These are phyloP conservation scores for Paraconiothyrium sp. DNA, from an alignment of 2,329 filamentous ascomycete genomes.

Conservation along the genomic window DNA sequence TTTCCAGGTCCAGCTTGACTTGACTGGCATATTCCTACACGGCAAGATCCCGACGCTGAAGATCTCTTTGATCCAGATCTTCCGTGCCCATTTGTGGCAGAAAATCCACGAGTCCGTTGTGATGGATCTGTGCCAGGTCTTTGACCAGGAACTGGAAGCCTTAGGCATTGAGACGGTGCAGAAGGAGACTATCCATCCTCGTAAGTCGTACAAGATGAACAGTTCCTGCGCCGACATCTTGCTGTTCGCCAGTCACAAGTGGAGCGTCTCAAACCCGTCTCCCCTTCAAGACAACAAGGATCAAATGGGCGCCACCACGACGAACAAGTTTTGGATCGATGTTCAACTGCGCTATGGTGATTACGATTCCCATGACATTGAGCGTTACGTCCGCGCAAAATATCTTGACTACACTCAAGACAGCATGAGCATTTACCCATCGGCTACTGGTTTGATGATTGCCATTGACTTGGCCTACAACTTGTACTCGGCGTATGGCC, in stretches of 20 bases:
- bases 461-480: conserved; percentile 98
- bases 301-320: conserved; percentile 89
- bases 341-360: conserved; percentile 96
- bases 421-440: conserved; percentile 98
- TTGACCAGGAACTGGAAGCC: conserved; percentile 95
- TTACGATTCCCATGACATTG: conserved; percentile 99
- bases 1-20: conserved; percentile 98
- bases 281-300: conserved; percentile 97
- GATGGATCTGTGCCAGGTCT: conserved; percentile 98
- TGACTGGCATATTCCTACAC: conserved; percentile 98
- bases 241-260: conserved; percentile 96
- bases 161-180: conserved; percentile 97
- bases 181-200: conserved; percentile 97
- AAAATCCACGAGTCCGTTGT: conserved; percentile 99
- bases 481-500: conserved; percentile 95
- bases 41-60: conserved; percentile 98
- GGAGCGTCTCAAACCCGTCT: conserved; percentile 95
- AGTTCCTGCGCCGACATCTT: conserved; percentile 98
- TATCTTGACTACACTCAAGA: conserved; percentile 99
- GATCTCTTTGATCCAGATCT: conserved; percentile 98
- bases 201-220: conserved; percentile 99
- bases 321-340: conserved; percentile 99
- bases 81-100: conserved; percentile 99
- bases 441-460: conserved; percentile 95
- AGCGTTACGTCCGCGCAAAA: conserved; percentile 95